phyloP scores from a whole-genome alignment of 352 stramenopile species.

The Globisporangium irregulare region DNA sequence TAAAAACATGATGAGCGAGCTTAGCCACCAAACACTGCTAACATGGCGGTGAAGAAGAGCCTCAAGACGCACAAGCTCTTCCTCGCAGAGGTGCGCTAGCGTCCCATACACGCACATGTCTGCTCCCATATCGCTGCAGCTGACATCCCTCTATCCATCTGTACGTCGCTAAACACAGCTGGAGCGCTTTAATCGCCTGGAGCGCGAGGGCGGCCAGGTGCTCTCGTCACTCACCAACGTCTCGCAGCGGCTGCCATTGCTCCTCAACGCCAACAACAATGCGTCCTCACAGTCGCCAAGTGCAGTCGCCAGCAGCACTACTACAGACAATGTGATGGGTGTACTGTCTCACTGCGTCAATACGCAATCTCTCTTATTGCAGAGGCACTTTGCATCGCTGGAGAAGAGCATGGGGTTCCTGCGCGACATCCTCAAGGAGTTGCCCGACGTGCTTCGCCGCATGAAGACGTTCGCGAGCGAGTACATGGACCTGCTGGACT shows the following conservation, averaged over 20 bases:
- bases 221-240: constrained; percentile 72
- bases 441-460: constrained; percentile 38
- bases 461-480: constrained; percentile 39
- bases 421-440: constrained; percentile 44
- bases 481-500: constrained; percentile 31
- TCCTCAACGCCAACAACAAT: constrained; percentile 20
- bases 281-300: neutral
- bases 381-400: constrained; percentile 64
- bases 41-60: constrained; percentile 58
- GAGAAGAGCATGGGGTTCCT: constrained; percentile 67
- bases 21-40: no score
- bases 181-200: constrained; percentile 44
- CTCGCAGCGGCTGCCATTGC: constrained; percentile 45
- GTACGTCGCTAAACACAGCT: constrained; percentile 22
- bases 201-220: constrained; percentile 61
- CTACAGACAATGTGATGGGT: constrained; percentile 26
- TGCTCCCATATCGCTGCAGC: neutral
- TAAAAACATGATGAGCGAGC: no score
- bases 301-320: neutral
- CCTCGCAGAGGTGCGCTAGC: constrained; percentile 37
- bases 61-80: constrained; percentile 69
- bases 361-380: constrained; percentile 39
- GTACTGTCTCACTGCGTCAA: constrained; percentile 41
- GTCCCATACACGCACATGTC: neutral
- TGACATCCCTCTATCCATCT: neutral